Conservation (phyloP, 2,329 filamentous ascomycete species). For the Microcyclospora tardicrescens region DNA sequence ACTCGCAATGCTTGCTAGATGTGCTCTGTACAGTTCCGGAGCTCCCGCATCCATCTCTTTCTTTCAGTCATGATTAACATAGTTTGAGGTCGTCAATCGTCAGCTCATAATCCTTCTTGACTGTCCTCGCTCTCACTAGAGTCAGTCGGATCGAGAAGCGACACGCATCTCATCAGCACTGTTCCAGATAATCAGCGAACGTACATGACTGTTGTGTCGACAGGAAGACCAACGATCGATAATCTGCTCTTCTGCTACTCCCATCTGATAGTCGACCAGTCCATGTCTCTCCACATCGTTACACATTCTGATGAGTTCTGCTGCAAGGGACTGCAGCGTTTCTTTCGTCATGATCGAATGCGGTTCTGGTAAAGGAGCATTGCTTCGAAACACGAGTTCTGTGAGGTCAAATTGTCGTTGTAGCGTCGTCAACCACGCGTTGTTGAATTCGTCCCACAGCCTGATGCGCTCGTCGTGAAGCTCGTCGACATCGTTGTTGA, state of each 20-base stretch:
- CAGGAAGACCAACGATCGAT: slow-evolving; percentile 52
- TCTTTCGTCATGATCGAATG: slow-evolving; percentile 56
- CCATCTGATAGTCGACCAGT: slow-evolving; percentile 95
- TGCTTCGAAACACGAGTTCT: slow-evolving; percentile 45
- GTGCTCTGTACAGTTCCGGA: no score
- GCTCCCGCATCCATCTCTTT: no score
- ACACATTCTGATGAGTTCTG: slow-evolving; percentile 68
- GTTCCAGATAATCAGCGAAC: not conserved
- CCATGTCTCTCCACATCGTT: slow-evolving; percentile 81
- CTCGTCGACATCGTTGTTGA: slow-evolving; percentile 59
- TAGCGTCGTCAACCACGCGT: slow-evolving; percentile 73
- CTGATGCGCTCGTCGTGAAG: slow-evolving; percentile 65
- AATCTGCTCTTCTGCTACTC: slow-evolving; percentile 90
- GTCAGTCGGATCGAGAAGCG: not conserved
- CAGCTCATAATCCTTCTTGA: no score
- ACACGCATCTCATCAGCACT: not conserved
- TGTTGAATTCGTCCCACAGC: slow-evolving; percentile 90
- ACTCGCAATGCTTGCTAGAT: no score
- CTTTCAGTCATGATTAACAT: no score
- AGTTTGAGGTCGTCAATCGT: no score
- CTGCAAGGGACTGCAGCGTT: slow-evolving; percentile 64
- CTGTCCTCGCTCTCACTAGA: no score
- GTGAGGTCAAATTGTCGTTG: slow-evolving; percentile 72
- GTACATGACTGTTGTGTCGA: not conserved
- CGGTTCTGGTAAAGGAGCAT: slow-evolving; percentile 41